phyloP scores from a whole-genome alignment of 495 filamentous ascomycete genomes.

The Barbatosphaeria neglecta region DNA sequence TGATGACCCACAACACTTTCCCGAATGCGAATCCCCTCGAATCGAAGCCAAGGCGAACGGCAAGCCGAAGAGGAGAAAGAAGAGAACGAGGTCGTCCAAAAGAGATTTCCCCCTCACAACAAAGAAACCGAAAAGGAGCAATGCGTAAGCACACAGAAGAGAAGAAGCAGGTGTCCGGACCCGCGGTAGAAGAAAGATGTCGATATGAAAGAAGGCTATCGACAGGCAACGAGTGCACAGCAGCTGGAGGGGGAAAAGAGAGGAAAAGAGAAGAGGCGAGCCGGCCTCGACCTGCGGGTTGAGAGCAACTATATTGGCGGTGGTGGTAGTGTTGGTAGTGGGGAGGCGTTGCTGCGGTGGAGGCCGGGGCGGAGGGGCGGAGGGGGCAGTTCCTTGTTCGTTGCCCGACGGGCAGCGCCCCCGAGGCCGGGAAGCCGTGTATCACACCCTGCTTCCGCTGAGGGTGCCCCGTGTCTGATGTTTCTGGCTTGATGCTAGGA shows the following conservation, averaged over 20 bases:
- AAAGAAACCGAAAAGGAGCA: conserved; percentile 5
- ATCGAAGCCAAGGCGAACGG: conserved; percentile 8
- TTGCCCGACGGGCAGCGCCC: conserved; percentile 19
- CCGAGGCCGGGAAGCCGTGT: conserved; percentile 19
- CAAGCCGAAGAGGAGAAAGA: conserved; percentile 10
- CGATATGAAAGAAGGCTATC: conserved; percentile 38
- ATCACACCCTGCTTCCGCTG: conserved; percentile 22
- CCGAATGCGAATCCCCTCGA: conserved; percentile 9
- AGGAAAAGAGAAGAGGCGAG: conserved; percentile 15
- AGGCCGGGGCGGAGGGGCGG: conserved; percentile 5
- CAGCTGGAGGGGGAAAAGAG: conserved; percentile 23
- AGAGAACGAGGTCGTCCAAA: conserved; percentile 4
- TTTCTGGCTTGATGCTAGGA: conserved; percentile 22
- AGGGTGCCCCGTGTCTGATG: conserved; percentile 23
- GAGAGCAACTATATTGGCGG: conserved; percentile 30
- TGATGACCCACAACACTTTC: conserved; percentile 7
- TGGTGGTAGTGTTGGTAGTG: no score
- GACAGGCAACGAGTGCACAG: conserved; percentile 33
- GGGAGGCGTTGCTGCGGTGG: conserved; percentile 4
- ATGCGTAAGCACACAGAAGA: conserved; percentile 14
- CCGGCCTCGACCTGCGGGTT: conserved; percentile 18
- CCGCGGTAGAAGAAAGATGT: conserved; percentile 22
- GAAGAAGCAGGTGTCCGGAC: conserved; percentile 34
- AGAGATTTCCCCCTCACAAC: conserved; percentile 2
- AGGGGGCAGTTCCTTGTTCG: conserved; percentile 5